Conservation (phyloP, 164 flowering plant species). For the Magnolia sinica region DNA sequence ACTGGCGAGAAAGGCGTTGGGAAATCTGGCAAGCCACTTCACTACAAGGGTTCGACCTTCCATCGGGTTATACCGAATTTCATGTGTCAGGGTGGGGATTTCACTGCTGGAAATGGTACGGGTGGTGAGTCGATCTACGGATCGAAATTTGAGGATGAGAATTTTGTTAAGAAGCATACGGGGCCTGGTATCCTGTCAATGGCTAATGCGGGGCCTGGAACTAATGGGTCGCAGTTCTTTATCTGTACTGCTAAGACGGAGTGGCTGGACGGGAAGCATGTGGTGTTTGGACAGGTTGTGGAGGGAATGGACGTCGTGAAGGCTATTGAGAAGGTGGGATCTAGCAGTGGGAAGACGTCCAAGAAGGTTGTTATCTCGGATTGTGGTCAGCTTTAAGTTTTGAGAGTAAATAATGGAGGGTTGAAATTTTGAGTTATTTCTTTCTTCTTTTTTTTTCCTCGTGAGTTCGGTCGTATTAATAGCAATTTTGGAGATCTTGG, state of each 20-base stretch:
- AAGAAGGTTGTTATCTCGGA: conserved; percentile 35
- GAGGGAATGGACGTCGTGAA: conserved; percentile 41
- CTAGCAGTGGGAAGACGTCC: conserved; percentile 19
- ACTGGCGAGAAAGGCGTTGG: conserved; percentile 72
- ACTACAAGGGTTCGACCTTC: conserved; percentile 39
- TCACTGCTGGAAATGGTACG: conserved; percentile 46
- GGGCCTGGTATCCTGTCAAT: conserved; percentile 45
- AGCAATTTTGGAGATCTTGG: too few relatives aligned
- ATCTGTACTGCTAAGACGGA: conserved; percentile 36
- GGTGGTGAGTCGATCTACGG: conserved; percentile 52
- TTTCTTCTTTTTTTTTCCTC: too few relatives aligned
- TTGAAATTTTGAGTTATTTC: too few relatives aligned
- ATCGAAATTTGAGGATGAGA: conserved; percentile 44
- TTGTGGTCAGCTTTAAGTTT: conserved; percentile 29
- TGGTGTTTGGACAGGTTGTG: conserved; percentile 39
- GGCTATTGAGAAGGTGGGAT: conserved; percentile 46
- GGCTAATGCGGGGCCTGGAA: conserved; percentile 44
- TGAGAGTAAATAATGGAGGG: conserved; percentile 9
- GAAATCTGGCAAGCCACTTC: conserved; percentile 30
- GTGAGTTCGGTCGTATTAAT: too few relatives aligned
- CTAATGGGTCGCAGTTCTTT: conserved; percentile 50
- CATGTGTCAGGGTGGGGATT: conserved; percentile 51
- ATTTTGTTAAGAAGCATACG: conserved; percentile 48
- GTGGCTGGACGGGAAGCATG: conserved; percentile 50
- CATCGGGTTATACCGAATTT: conserved; percentile 38